Evolutionary conservation across 2,329 filamentous ascomycete genomes (phyloP).

Genomic region (Neocucurbitaria cava): DNA sequence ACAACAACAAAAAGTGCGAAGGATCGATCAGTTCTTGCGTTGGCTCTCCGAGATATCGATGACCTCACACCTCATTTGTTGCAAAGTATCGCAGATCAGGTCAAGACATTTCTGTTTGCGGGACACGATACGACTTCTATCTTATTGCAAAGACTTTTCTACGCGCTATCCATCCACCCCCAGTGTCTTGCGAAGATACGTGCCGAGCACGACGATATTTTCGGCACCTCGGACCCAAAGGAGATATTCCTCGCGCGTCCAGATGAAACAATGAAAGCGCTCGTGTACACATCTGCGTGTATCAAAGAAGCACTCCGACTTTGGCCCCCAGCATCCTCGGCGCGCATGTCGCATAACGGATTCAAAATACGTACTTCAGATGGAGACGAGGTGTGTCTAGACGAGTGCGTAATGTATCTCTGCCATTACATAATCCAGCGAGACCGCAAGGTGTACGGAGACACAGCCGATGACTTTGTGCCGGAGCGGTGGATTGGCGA

Average conservation of each 20-base stretch:
- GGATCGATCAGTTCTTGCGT: conserved; percentile 43
- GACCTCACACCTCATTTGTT: conserved; percentile 46
- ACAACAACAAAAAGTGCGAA: conserved; percentile 21
- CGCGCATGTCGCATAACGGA: conserved; percentile 49
- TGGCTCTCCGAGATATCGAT: conserved; percentile 41
- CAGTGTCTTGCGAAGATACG: conserved; percentile 43
- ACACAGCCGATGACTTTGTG: conserved; percentile 38
- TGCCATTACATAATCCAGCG: conserved; percentile 51
- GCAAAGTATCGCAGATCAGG: conserved; percentile 47
- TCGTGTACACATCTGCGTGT: conserved; percentile 61
- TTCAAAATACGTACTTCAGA: conserved; percentile 54
- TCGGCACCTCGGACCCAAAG: conserved; percentile 55
- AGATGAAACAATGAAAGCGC: conserved; percentile 55
- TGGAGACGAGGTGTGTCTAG: conserved; percentile 52
- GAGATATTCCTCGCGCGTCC: conserved; percentile 52
- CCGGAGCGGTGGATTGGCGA: conserved; percentile 51
- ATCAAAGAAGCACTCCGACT: conserved; percentile 63
- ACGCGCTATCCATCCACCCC: conserved; percentile 42
- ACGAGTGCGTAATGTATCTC: conserved; percentile 54
- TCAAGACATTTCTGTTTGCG: conserved; percentile 56
- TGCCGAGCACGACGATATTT: conserved; percentile 61
- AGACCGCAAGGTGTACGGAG: conserved; percentile 42
- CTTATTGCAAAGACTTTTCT: conserved; percentile 40
- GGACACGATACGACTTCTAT: conserved; percentile 56
- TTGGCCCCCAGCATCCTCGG: conserved; percentile 58